Percentiles rank a stretch among this genome's conserved stretches.
Conservation (phyloP, 2,329 filamentous ascomycete genomes). For the Diaporthe citrichinensis region DNA sequence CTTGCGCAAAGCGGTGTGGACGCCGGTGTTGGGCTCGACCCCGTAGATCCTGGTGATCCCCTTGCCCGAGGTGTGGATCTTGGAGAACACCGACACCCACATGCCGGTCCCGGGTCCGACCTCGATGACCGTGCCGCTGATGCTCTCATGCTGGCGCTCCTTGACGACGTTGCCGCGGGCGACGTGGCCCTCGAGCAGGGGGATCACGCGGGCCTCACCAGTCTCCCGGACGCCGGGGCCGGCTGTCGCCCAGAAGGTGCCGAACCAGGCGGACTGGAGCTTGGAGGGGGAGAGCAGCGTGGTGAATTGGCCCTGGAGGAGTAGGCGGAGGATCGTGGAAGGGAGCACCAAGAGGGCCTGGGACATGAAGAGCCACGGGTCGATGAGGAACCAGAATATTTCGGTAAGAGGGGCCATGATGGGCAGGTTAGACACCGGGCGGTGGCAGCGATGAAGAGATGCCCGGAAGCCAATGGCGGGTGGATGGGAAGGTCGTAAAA, state of each 20-base stretch:
- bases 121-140: conserved; percentile 70
- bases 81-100: conserved; percentile 69
- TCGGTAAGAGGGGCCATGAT: conserved; percentile 42
- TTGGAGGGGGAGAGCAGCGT: conserved; percentile 57
- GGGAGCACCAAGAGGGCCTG: conserved; percentile 65
- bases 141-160: conserved; percentile 44
- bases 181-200: conserved; percentile 67
- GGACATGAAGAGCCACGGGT: conserved; percentile 68
- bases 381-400: conserved; percentile 53
- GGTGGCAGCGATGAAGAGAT: not conserved
- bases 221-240: conserved; percentile 65
- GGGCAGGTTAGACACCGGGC: not conserved
- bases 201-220: conserved; percentile 61
- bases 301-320: conserved; percentile 66
- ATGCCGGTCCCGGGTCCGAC: conserved; percentile 73
- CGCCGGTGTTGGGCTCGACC: conserved; percentile 73
- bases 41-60: conserved; percentile 68
- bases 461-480: not conserved
- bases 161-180: conserved; percentile 49
- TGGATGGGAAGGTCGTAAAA: too few species aligned
- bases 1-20: conserved; percentile 62
- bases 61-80: conserved; percentile 36
- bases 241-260: conserved; percentile 69
- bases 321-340: conserved; percentile 52
- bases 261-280: conserved; percentile 70